Conservation (phyloP, 176 grass and related monocot genomes). For the Dactylis glomerata region DNA sequence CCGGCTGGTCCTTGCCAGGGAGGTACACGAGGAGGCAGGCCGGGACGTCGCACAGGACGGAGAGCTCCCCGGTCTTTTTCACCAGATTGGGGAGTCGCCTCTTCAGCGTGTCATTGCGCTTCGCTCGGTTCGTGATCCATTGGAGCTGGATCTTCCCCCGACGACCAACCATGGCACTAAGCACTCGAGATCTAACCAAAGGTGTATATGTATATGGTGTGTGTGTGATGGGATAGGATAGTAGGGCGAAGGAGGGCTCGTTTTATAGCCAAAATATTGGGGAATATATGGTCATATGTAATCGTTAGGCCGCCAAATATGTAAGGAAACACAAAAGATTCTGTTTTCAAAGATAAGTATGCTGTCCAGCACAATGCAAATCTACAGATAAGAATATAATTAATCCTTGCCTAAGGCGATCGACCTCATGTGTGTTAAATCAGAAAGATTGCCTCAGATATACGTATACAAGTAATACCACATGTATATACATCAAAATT, state of each 20-base stretch:
- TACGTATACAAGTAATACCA: neutral
- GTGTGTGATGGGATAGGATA: neutral
- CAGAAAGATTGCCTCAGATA: neutral
- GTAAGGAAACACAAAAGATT: neutral
- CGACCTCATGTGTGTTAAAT: too few relatives aligned
- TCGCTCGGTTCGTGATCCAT: neutral
- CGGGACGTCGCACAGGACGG: neutral
- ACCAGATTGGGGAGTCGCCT: neutral
- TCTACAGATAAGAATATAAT: neutral
- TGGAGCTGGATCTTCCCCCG: neutral
- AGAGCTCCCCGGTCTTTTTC: neutral
- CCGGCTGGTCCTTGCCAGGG: neutral
- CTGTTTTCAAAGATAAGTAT: neutral
- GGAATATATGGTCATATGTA: neutral
- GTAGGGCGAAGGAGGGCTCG: too few relatives aligned
- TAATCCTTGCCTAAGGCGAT: neutral
- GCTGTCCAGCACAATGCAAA: neutral
- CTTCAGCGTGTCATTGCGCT: neutral
- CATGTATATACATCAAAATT: neutral
- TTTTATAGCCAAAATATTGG: neutral
- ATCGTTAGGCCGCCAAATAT: neutral
- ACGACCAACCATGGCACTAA: neutral
- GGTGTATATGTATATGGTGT: neutral
- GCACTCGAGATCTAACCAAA: neutral
- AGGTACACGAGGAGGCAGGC: slow-evolving; percentile 22